Base-by-base conservation (phyloP, 305 asterid genomes). In the Solanum aculeatissimum region DNA sequence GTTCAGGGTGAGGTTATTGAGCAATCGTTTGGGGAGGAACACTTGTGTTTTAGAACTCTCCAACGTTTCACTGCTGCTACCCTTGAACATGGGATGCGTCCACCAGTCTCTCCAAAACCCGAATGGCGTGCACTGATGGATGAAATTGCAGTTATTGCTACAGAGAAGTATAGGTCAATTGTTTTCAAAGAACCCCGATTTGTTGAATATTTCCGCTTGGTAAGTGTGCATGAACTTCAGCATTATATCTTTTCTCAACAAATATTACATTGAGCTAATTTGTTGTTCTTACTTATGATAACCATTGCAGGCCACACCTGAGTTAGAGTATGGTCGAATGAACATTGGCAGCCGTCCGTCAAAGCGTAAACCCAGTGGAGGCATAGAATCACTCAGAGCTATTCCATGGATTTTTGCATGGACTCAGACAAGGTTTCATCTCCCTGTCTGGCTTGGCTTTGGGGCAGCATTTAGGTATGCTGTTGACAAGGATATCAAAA, bases 341-440 rank as follows among this genome's bases (percentile, higher is more conserved):
- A 91, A 91, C 84, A 91, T 91, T 45, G 93, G 93, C 6, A 91
- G 93, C 78, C 92, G 93, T 43, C 93, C 93, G 68, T 90, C 93
- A 38, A 91, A 91, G 55, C 85, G 93, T 49, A 91, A 91, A 83
- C 92, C 93, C 18, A 90, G 92, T 86, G 93, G 93, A 32, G 93
- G 93, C 74, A 91, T 91, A 74, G 93, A 91, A 87, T 90, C 93
- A 11, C 93, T 91, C 29, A 79, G 93, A 87, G 93, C 93, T n/a
- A 91, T 91, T 86, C 93, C 93, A 13, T 91, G 93, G 93, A 91
- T 91, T 65, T 91, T 91, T 54, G 92, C 93, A 15, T 91, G 92
- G 93, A 91, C 93, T 0, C 93, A 91, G 53, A 91, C 93, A 10
- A 90, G 93, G 84, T 91, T 91, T 83, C 93, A 91, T 88, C 93